Evolutionary conservation across 345 rosid species (phyloP), one percentile per base, ranked within the genome.

Genomic region (Streptanthus diversifolius): DNA sequence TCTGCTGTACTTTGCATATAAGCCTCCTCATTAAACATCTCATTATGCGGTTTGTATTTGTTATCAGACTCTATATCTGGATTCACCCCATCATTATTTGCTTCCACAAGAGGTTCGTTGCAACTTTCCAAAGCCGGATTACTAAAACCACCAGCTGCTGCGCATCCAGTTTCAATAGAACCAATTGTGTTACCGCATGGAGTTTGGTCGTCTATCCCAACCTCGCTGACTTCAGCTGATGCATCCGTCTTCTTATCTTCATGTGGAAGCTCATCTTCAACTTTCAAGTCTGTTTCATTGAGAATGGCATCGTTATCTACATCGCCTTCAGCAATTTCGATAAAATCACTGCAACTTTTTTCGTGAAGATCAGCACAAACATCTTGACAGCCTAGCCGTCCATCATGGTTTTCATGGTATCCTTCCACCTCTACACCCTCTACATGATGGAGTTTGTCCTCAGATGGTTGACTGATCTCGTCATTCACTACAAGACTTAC

Each of bases 231-330:
- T 33, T 77, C 84, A 71, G 65, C 71, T 44, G 76, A 63, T 61
- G 69, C 57, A 67, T 73, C 80, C 32, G 55, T 76, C 72, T 85
- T 74, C 60, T 64, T 74, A 77, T 84, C 84, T 70, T 84, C 85
- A 48, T 24, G 63, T 43, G 74, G 66, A 80, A 63, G 36, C 29
- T 69, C 80, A 55, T 78, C 84, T 40, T 66, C 66, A 49, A 49
- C 72, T 56, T 75, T 75, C 24, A 57, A 66, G 35, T 80, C 86
- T 7, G 57, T 52, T 58, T 72, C 89, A 69, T 63, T 73, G n/a
- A 61, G 70, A 62, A 71, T 71, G 36, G 63, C 24, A 44, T 68
- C 73, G 57, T 61, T 63, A 4, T 76, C 72, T 64, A 52, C 51
- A 54, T 60, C 48, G 15, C 68, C 79, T 62, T 71, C 82, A 10